phyloP scores from a whole-genome alignment of 106 monocot species.

The Triglochin maritima region DNA sequence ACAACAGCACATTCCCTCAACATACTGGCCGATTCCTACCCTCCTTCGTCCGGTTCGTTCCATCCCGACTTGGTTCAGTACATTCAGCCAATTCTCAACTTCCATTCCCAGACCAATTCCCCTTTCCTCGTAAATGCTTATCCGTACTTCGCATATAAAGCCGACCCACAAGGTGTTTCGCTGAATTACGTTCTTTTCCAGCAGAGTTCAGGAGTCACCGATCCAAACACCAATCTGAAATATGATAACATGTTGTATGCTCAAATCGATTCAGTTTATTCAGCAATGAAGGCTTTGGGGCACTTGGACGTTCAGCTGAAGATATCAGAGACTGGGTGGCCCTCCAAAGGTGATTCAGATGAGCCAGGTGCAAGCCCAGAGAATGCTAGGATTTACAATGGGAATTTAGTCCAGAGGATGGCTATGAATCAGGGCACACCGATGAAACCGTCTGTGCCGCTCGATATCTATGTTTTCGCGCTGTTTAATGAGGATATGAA shows the following conservation, averaged over 20 bases:
- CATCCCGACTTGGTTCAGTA: constrained; percentile 5
- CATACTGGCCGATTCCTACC: constrained; percentile 13
- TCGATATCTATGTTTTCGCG: constrained; percentile 19
- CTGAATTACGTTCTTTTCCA: constrained; percentile 16
- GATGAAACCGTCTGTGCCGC: constrained; percentile 18
- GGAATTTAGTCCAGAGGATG: constrained; percentile 16
- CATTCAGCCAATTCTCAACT: constrained; percentile 15
- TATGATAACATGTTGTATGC: constrained; percentile 28
- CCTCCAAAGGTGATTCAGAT: constrained; percentile 18
- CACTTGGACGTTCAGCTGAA: constrained; percentile 10
- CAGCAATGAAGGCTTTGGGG: constrained; percentile 16
- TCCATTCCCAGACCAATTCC: constrained; percentile 13
- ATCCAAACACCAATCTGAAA: constrained; percentile 10
- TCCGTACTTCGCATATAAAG: constrained; percentile 24
- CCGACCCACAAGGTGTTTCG: neutral
- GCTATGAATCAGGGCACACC: constrained; percentile 18
- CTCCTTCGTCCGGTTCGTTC: constrained; percentile 13
- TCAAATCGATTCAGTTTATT: constrained; percentile 19
- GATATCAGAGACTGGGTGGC: constrained; percentile 28
- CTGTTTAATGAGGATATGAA: constrained; percentile 18
- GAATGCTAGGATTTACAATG: constrained; percentile 18
- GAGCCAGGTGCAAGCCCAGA: constrained; percentile 16
- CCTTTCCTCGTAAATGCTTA: constrained; percentile 21
- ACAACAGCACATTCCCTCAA: constrained; percentile 21
- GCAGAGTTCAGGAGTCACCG: constrained; percentile 7